Base-by-base conservation (phyloP, 2,329 filamentous ascomycete species). In the Mariannaea elegans region DNA sequence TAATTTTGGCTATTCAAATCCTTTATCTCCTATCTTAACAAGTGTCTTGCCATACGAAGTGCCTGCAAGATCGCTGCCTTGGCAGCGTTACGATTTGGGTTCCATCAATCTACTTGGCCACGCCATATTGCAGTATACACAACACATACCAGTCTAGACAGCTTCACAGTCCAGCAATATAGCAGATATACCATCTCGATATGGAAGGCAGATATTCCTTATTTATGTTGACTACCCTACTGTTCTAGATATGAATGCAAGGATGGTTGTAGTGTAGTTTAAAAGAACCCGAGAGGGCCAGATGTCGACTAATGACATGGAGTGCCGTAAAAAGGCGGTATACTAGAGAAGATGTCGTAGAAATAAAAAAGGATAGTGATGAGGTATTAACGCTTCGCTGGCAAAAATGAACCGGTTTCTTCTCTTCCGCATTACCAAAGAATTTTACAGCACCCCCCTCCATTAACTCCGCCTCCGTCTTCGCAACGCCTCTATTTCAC, bases 251-350 rank as follows among this genome's bases (percentile, higher is more conserved):
- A 54, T 27, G 51, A 44, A 53, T 29, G 38, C 24, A 52, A 21
- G 49, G 21, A 19, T 36, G n/a, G 36, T 61, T 38, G 42, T 56
- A 61, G 42, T 65, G 59, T 59, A 59, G 61, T 39, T 45, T 60
- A 56, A 59, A 63, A 63, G 55, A 68, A 53, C 65, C 65, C 21
- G 14, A 8, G 32, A 19, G 54, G 65, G 64, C 63, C 63, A 66
- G 67, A 70, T 69, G 67, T 66, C 65, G 60, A 55, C 59, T 68
- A 63, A 53, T 59, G 56, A 64, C 54, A 61, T 64, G 60, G 29
- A 39, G 41, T 65, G 65, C 65, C 63, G 55, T 54, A 68, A 69
- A 19, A 53, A 55, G 58, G 58, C 63, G 46, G 45, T 46, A 41
- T 51, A 60, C 62, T 56, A 66, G 62, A 68, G 54, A 61, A 68